These are phyloP conservation scores for Tricholoma matsutake DNA, from an alignment of 768 basidiomycete species.

Conservation along the genomic window DNA sequence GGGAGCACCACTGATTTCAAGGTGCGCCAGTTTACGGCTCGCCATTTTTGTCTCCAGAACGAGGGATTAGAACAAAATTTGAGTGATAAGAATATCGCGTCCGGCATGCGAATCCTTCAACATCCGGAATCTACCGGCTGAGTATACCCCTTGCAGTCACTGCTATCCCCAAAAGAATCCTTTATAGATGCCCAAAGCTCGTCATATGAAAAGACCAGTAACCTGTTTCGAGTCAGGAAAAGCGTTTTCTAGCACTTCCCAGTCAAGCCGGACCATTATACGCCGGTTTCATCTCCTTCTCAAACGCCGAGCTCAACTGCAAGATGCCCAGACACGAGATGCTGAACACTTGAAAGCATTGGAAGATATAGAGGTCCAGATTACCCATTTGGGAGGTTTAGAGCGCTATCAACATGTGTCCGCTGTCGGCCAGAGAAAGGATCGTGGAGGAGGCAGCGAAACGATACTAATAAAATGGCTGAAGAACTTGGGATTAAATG, in stretches of 20 bases:
- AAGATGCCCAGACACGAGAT: conserved; percentile 20
- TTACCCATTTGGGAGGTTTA: conserved; percentile 73
- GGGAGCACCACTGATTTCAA: too few species aligned
- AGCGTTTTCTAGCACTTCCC: conserved; percentile 47
- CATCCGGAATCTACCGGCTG: too few species aligned
- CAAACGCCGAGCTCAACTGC: conserved; percentile 61
- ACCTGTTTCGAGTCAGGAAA: neutral
- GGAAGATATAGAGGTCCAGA: conserved; percentile 53
- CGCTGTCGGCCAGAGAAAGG: conserved; percentile 70
- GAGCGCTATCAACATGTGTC: conserved; percentile 84
- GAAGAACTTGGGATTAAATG: conserved; percentile 44
- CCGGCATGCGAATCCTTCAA: too few species aligned
- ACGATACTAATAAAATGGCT: conserved; percentile 78
- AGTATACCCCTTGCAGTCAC: neutral
- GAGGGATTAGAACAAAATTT: too few species aligned
- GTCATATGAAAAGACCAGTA: conserved; percentile 28
- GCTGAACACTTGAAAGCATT: conserved; percentile 33
- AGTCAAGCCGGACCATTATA: conserved; percentile 70
- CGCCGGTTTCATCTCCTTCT: conserved; percentile 78
- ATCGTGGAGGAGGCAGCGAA: conserved; percentile 88
- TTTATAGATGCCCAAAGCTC: conserved; percentile 33
- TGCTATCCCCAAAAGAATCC: neutral
- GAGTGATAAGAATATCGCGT: too few species aligned
- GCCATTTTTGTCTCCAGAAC: too few species aligned
- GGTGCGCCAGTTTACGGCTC: too few species aligned